Evolutionary conservation across 495 filamentous ascomycete species (phyloP), one percentile per base, ranked within the genome.

Genomic region (Apodospora peruviana): DNA sequence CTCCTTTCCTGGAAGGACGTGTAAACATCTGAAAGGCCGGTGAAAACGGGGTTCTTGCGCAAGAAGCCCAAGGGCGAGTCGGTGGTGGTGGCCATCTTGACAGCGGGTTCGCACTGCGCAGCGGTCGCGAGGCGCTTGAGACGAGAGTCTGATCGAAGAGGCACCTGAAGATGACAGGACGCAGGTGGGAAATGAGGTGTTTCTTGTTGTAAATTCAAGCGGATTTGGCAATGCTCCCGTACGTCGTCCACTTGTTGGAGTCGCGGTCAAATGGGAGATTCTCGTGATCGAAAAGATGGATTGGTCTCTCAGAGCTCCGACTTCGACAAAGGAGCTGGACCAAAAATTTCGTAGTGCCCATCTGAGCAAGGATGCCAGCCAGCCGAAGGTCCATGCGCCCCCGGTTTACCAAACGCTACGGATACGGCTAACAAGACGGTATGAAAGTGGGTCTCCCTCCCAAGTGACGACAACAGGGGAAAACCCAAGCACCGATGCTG

Each of bases 1-100:
- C 93, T 84, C 71, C 87, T 81, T 48, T 91, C 86, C 40, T 83
- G 83, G 68, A 98, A 98, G 35, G 83, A 79, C 51, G 68, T 75
- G 71, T 93, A 94, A 67, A 81, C 83, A 74, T 95, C 86, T 68
- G 78, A 76, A 52, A 95, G 60, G 44, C 81, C 74, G 43, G 77
- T 71, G 49, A 79, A 73, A 38, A 91, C 68, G 45, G 87, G 76
- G 61, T 95, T 96, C 49, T 83, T 78, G 52, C 74, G 78, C 38
- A 94, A 58, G 62, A 88, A 83, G 43, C 77, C 80, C 44, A 88
- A 65, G 16, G 84, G 73, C 62, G 74, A 78, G 55, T 79, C 65
- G 55, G 62, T 51, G 58, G 56, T 70, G 67, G 67, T 64, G 38
- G 66, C 65, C 70, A 74, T 74, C 52, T 48, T 64, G 47, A 62